Conservation (phyloP, 768 basidiomycete species). For the Suillus lakei region DNA sequence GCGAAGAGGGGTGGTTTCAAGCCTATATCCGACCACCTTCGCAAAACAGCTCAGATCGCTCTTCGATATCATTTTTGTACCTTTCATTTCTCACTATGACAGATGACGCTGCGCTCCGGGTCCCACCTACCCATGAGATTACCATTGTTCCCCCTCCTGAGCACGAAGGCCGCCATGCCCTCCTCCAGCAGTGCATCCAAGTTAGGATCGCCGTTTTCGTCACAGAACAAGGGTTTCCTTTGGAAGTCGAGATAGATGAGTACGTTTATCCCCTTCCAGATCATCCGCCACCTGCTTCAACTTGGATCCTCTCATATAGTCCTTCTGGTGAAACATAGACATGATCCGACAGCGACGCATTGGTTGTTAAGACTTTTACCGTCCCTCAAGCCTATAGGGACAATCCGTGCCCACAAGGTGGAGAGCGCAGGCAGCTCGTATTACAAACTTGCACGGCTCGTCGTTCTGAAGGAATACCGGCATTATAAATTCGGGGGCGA, state of each 20-base stretch:
- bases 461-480: slow-evolving; percentile 69
- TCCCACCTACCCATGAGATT: slow-evolving; percentile 59
- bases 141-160: slow-evolving; percentile 46
- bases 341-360: slow-evolving; percentile 68
- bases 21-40: slow-evolving; percentile 23
- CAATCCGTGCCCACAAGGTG: slow-evolving; percentile 57
- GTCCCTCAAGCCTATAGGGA: slow-evolving; percentile 68
- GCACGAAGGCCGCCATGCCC: slow-evolving; percentile 42
- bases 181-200: slow-evolving; percentile 69
- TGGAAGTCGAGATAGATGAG: slow-evolving; percentile 80
- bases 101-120: slow-evolving; percentile 13
- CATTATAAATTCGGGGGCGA: slow-evolving; percentile 64
- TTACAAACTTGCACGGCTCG: slow-evolving; percentile 78
- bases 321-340: slow-evolving; percentile 40
- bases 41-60: slow-evolving; percentile 13
- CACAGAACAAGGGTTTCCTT: slow-evolving; percentile 64
- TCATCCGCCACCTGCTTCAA: not conserved
- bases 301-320: not conserved
- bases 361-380: slow-evolving; percentile 72
- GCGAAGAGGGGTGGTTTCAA: slow-evolving; percentile 1
- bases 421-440: slow-evolving; percentile 39
- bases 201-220: slow-evolving; percentile 56
- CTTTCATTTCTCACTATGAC: slow-evolving; percentile 18
- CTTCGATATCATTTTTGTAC: slow-evolving; percentile 7
- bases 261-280: slow-evolving; percentile 38